Conservation (phyloP, 2,329 filamentous ascomycete genomes). For the Rhinocladiella similis region DNA sequence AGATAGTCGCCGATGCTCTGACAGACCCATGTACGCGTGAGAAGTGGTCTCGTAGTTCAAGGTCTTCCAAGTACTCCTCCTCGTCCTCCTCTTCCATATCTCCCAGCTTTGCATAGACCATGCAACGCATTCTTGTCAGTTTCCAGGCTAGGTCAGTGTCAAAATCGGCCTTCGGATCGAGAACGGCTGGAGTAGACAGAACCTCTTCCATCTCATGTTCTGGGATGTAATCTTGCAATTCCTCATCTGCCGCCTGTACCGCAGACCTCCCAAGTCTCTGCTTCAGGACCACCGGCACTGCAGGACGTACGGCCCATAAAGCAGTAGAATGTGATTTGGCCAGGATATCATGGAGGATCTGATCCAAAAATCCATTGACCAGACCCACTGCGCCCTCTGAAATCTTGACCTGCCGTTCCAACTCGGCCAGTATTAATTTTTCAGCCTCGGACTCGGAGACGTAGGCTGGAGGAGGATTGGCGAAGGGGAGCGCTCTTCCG, state of each 20-base stretch:
- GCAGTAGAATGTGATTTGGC: constrained; percentile 75
- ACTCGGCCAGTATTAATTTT: constrained; percentile 86
- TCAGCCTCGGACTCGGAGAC: constrained; percentile 85
- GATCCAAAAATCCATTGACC: constrained; percentile 90
- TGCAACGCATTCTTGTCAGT: constrained; percentile 85
- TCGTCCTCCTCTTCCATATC: constrained; percentile 99
- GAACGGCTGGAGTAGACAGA: constrained; percentile 54
- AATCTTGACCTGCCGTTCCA: constrained; percentile 75
- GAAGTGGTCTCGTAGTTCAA: constrained; percentile 58
- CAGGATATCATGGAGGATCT: constrained; percentile 89
- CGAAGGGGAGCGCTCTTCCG: constrained; percentile 17
- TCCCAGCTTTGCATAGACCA: constrained; percentile 96
- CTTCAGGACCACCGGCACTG: constrained; percentile 83
- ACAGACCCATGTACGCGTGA: constrained; percentile 45
- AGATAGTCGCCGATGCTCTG: constrained; percentile 67
- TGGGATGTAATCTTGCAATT: constrained; percentile 83
- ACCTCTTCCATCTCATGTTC: constrained; percentile 69
- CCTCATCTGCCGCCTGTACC: constrained; percentile 78
- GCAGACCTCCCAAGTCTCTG: constrained; percentile 84
- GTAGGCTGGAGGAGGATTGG: constrained; percentile 76
- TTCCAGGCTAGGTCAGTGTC: constrained; percentile 95
- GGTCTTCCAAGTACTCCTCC: constrained; percentile 80
- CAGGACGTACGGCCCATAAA: constrained; percentile 72
- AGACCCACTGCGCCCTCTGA: constrained; percentile 71
- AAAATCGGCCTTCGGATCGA: constrained; percentile 61